phyloP scores from a whole-genome alignment of 768 basidiomycete genomes.

The Lenzites betulinus region DNA sequence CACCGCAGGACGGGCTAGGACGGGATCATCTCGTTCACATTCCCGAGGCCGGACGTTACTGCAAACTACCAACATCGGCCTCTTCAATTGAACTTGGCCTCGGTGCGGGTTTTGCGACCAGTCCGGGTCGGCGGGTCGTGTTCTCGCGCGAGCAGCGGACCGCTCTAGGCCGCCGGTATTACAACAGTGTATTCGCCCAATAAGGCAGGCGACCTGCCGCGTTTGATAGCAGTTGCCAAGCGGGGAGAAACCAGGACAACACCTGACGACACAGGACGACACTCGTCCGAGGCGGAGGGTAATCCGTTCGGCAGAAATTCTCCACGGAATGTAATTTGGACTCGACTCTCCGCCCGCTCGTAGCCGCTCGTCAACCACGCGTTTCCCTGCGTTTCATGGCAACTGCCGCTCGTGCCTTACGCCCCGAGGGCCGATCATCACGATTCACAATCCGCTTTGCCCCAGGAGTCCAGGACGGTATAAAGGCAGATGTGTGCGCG shows the following conservation, averaged over 20 bases:
- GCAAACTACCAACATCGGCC: too few relatives aligned
- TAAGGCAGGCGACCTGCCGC: constrained; percentile 2
- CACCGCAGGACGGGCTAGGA: too few relatives aligned
- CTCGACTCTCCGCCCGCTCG: not conserved
- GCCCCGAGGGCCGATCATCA: not conserved
- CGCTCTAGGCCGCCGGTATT: not conserved
- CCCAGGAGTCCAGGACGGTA: constrained; percentile 6
- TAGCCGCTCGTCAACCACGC: not conserved
- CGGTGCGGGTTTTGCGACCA: not conserved
- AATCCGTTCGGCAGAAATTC: constrained; percentile 4
- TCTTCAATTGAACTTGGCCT: too few relatives aligned
- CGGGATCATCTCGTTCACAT: too few relatives aligned
- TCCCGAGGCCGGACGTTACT: too few relatives aligned
- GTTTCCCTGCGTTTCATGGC: constrained; percentile 8
- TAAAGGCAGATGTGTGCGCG: constrained; percentile 5
- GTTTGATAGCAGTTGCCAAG: constrained; percentile 15
- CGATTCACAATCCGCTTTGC: not conserved
- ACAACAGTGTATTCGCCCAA: not conserved
- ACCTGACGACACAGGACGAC: too few relatives aligned
- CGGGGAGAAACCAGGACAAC: constrained; percentile 14
- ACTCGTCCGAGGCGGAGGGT: not conserved
- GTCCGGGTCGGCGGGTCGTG: not conserved
- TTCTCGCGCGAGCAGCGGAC: not conserved
- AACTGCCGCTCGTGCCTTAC: constrained; percentile 15
- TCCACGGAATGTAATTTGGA: not conserved